These are phyloP conservation scores for Metschnikowia cerradonensis DNA, from an alignment of 805 yeast species.

Conservation along the genomic window DNA sequence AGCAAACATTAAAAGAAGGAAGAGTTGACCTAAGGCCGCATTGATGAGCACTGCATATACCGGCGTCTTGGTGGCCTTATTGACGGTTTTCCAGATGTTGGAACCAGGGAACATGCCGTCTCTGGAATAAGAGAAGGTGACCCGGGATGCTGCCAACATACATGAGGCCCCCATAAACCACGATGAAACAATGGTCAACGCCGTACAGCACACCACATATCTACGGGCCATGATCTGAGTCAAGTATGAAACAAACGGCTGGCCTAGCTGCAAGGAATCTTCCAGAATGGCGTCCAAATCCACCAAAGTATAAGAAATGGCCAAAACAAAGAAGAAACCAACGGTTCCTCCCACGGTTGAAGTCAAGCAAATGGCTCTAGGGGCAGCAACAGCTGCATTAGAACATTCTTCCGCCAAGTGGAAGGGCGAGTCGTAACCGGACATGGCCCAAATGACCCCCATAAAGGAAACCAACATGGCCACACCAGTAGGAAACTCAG, in stretches of 20 bases:
- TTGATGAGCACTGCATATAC: conserved; percentile 62
- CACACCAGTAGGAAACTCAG: conserved; percentile 63
- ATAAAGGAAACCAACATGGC: conserved; percentile 53
- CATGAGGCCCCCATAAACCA: conserved; percentile 55
- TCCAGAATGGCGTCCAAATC: conserved; percentile 44
- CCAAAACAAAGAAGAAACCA: conserved; percentile 56
- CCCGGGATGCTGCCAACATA: conserved; percentile 64
- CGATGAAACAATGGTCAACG: conserved; percentile 41
- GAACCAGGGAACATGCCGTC: conserved; percentile 66
- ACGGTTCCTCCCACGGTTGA: conserved; percentile 50
- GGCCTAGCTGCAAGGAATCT: conserved; percentile 49
- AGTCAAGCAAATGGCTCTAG: conserved; percentile 62
- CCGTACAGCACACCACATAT: conserved; percentile 40
- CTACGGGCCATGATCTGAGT: conserved; percentile 44
- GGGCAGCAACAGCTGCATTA: conserved; percentile 60
- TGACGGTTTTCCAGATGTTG: conserved; percentile 45
- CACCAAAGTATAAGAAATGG: conserved; percentile 58
- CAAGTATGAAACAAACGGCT: conserved; percentile 56
- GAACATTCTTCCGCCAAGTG: conserved; percentile 71
- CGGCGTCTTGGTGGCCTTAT: conserved; percentile 54
- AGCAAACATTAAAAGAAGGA: conserved; percentile 56
- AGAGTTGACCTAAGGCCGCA: conserved; percentile 49
- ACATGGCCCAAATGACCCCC: conserved; percentile 70
- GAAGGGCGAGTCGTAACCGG: conserved; percentile 73
- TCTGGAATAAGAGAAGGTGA: conserved; percentile 62